Percentiles rank a stretch among this genome's conserved stretches.
These are phyloP conservation scores for Centaurea solstitialis DNA, from an alignment of 129 eudicot species.

Conservation along the genomic window DNA sequence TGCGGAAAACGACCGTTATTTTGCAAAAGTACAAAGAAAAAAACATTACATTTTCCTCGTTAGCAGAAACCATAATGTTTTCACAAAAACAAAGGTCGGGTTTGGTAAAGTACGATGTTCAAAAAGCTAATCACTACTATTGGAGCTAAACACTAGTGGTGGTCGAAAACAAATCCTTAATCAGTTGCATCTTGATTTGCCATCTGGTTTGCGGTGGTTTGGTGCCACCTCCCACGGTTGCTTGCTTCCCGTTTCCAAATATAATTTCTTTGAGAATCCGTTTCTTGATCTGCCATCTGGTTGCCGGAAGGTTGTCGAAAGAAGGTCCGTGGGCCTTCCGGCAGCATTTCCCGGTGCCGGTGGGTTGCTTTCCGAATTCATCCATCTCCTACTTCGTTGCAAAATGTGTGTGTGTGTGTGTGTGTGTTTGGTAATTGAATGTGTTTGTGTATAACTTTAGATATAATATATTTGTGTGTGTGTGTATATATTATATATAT, in stretches of 20 bases:
- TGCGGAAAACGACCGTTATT: neutral
- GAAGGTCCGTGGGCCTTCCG: slow-evolving; percentile 18
- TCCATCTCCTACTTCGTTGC: slow-evolving; percentile 6
- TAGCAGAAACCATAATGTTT: neutral
- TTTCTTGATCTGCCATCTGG: slow-evolving; percentile 25
- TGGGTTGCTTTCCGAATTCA: slow-evolving; percentile 20
- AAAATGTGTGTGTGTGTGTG: neutral
- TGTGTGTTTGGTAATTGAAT: neutral
- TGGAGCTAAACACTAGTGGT: neutral
- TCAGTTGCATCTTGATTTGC: slow-evolving; percentile 16
- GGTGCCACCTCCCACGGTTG: neutral
- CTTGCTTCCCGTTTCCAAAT: slow-evolving; percentile 12
- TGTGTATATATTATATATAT: neutral
- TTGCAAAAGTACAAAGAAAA: neutral
- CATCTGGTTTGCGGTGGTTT: slow-evolving; percentile 10
- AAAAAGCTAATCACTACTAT: neutral
- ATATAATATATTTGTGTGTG: neutral
- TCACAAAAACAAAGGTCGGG: neutral
- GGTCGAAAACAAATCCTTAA: neutral
- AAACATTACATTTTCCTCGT: neutral
- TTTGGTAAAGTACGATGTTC: neutral
- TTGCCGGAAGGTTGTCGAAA: slow-evolving; percentile 21
- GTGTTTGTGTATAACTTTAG: neutral
- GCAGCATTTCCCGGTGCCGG: slow-evolving; percentile 6
- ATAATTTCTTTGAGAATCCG: slow-evolving; percentile 17